Evolutionary conservation across 2,329 filamentous ascomycete species (phyloP), one percentile per base, ranked within the genome.

Genomic region (Fusarium avenaceum): DNA sequence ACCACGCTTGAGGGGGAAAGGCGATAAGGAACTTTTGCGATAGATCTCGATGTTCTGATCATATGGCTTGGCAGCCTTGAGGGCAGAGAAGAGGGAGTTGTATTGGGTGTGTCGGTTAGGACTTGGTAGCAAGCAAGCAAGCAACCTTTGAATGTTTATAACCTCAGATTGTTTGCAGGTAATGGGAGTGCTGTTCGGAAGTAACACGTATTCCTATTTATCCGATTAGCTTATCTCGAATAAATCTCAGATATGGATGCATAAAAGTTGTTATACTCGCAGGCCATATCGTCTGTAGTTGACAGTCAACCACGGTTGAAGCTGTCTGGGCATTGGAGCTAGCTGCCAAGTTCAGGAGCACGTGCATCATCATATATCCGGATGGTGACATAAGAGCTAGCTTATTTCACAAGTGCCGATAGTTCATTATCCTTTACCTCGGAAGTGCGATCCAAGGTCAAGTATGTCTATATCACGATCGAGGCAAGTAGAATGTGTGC

Each of bases 1-100:
- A 47, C 33, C 39, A 59, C 24, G 30, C 22, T 39, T 22, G 39
- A 24, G 7, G 24, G 42, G 32, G 40, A 14, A 15, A 39, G 33
- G 30, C 24, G 51, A 43, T 50, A 43, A 50, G 59, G 52, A 52
- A 59, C 61, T 64, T 64, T 64, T 64, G 61, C 10, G 45, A 64
- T 44, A 47, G 44, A 59, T 65, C 62, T 64, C 43, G 53, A 65
- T 65, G 51, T 43, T 46, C 39, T 42, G 33, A 47, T 35, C 46
- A 19, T 42, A 38, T 38, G 19, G 33, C 15, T 17, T 38, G 33
- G 17, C 17, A 4, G 17, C 33, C 17, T 38, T 7, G 15, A 5
- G 32, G 9, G n/a, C 24, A 28, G n/a, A 46, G 42, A 35, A 38
- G 28, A 49, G 8, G n/a, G 32, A 17, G 4, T 22, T 50, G 40